Evolutionary conservation across 345 rosid genomes (phyloP), one percentile per base, ranked within the genome.

Genomic region (Trapa incisa): DNA sequence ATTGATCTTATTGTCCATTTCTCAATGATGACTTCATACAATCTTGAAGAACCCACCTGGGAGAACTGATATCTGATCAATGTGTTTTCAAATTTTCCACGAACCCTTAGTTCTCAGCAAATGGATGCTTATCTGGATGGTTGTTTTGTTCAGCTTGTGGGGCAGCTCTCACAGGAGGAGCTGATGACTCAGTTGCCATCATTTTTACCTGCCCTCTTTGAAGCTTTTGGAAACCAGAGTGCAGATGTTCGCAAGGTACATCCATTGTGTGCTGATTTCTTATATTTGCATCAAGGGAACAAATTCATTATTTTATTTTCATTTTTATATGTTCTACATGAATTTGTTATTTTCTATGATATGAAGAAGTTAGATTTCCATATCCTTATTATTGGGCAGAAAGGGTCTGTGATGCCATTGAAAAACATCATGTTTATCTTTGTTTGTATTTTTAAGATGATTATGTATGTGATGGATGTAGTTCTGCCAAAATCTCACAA

Each of bases 221-320:
- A 94, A 83, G 99, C 99, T 67, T 94, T 94, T 72, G 95, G 95
- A 61, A 94, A 79, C 83, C 97, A 80, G 81, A 94, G 99, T 79
- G 96, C 97, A 63, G 99, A 94, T 68, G 93, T 94, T 62, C 95
- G 99, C 48, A 94, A 94, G 99, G 99, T 91, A 85, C 69, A 14
- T 15, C 29, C 6, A 35, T 22, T 22, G 29, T 35, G 14, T 54
- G 17, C 60, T 17, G 50, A 57, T 48, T 47, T 16, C 53, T 47
- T 57, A 5, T 22, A 57, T 5, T 16, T 50, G 22, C 54, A 14
- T 50, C 22, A 0, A 15, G 56, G 14, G 56, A 4, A 50, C 3
- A 0, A 1, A n/a, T 50, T 14, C 3, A 13, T 1, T 15, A 17
- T 47, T 15, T 10, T 47, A 47, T 15, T 47, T 47, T 47, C 14